Percentiles rank a stretch among this genome's conserved stretches.
Evolutionary conservation across 169 alveolate genomes (phyloP).

Genomic region (Theileria orientalis): DNA sequence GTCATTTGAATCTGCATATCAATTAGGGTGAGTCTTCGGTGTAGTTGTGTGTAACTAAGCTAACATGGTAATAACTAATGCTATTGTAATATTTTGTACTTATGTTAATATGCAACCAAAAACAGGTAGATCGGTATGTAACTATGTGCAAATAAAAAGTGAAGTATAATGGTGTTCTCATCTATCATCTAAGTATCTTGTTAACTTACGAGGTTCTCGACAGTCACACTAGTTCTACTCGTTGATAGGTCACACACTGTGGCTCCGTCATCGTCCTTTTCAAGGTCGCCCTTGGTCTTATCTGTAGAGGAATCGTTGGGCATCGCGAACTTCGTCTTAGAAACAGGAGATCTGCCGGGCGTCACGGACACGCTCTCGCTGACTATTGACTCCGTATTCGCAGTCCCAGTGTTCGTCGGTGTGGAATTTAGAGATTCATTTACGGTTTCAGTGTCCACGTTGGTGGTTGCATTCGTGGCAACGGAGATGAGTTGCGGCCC

Average conservation of each 20-base stretch:
- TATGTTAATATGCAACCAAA: no score
- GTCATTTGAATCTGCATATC: neutral
- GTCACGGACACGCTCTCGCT: neutral
- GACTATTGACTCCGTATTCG: neutral
- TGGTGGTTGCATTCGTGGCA: neutral
- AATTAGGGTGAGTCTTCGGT: no score
- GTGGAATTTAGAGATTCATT: no score
- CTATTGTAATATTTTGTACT: no score
- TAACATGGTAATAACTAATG: neutral
- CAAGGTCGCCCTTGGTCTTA: neutral
- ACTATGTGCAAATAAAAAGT: neutral
- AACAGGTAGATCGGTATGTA: no score
- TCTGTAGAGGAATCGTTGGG: neutral
- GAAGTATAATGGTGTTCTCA: no score
- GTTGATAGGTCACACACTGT: conserved; percentile 6
- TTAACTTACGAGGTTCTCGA: neutral
- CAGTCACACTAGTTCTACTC: neutral
- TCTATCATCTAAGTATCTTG: neutral
- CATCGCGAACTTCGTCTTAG: neutral
- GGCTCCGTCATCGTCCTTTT: neutral
- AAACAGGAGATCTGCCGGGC: neutral
- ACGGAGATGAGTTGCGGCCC: neutral
- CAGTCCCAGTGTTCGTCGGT: neutral
- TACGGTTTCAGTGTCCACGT: neutral
- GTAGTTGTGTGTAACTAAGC: no score